phyloP scores from a whole-genome alignment of 2,329 filamentous ascomycete species.

The Fusarium abutilonis region DNA sequence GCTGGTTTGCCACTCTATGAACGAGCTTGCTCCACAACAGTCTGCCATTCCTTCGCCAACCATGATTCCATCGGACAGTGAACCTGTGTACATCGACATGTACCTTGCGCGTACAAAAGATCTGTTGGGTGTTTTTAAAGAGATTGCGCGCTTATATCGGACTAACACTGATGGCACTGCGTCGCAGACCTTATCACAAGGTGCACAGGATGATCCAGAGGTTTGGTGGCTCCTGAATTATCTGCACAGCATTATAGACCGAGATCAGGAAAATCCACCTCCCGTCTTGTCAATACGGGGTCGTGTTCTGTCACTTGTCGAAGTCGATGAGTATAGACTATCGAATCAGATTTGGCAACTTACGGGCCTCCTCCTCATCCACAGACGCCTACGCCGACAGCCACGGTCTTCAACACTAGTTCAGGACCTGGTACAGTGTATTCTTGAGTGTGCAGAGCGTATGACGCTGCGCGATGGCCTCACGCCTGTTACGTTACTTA shows the following conservation, averaged over 20 bases:
- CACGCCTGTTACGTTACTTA: conserved; percentile 27
- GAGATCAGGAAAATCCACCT: conserved; percentile 20
- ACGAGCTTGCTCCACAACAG: conserved; percentile 25
- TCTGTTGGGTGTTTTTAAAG: conserved; percentile 27
- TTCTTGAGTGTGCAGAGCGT: conserved; percentile 15
- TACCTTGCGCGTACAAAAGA: conserved; percentile 32
- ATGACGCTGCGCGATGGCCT: conserved; percentile 31
- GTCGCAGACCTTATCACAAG: background rate
- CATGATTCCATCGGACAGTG: conserved; percentile 13
- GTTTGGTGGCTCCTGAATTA: conserved; percentile 26
- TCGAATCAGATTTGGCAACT: conserved; percentile 37
- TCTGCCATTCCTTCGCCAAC: conserved; percentile 28
- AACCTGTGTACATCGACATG: conserved; percentile 34
- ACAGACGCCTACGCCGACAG: conserved; percentile 22
- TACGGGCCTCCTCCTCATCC: conserved; percentile 26
- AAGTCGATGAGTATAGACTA: conserved; percentile 27
- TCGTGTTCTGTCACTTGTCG: conserved; percentile 13
- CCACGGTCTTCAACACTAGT: conserved; percentile 17
- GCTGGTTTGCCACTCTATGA: conserved; percentile 25
- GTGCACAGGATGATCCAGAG: conserved; percentile 1
- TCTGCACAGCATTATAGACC: conserved; percentile 22
- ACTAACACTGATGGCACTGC: background rate
- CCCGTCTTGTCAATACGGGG: conserved; percentile 26
- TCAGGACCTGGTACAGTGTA: conserved; percentile 16
- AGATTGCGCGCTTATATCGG: conserved; percentile 22